Percentiles rank a stretch among this genome's conserved stretches.
Conservation (phyloP, 179 eudicot genomes). For the Beta macrorhiza region DNA sequence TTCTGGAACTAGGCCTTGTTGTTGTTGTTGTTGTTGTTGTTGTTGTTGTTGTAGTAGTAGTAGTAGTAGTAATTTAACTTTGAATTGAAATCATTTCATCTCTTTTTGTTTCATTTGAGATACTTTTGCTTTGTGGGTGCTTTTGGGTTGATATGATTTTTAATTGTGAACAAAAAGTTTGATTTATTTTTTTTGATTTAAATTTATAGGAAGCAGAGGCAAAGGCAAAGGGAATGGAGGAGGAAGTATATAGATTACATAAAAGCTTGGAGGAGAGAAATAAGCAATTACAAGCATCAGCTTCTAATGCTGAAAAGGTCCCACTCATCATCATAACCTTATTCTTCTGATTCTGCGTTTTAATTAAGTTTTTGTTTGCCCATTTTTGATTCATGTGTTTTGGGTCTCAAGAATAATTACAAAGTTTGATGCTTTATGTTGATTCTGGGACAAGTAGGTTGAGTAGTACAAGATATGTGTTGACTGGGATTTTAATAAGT, state of each 20-base stretch:
- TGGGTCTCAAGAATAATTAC: not conserved
- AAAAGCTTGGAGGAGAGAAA: constrained; percentile 76
- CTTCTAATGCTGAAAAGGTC: constrained; percentile 74
- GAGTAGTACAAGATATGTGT: constrained; percentile 15
- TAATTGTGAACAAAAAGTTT: constrained; percentile 1
- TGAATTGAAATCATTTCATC: constrained; percentile 29
- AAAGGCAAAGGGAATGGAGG: constrained; percentile 69
- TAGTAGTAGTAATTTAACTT: not conserved
- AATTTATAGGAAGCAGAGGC: constrained; percentile 71
- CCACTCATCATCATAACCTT: constrained; percentile 18
- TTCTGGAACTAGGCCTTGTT: too few species aligned
- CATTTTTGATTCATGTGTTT: not conserved
- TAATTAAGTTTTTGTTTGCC: constrained; percentile 20
- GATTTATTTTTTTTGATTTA: not conserved
- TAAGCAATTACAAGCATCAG: constrained; percentile 57
- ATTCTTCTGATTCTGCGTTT: constrained; percentile 11
- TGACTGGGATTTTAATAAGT: constrained; percentile 16
- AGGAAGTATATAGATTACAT: constrained; percentile 62
- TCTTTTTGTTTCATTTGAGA: constrained; percentile 22
- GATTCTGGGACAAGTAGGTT: constrained; percentile 18
- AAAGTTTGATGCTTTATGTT: constrained; percentile 23
- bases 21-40: too few species aligned
- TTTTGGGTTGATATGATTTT: constrained; percentile 13
- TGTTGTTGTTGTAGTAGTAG: too few species aligned
- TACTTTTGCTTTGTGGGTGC: constrained; percentile 35